These are phyloP conservation scores for Exophiala dermatitidis DNA, from an alignment of 2,329 filamentous ascomycete genomes.

Conservation along the genomic window DNA sequence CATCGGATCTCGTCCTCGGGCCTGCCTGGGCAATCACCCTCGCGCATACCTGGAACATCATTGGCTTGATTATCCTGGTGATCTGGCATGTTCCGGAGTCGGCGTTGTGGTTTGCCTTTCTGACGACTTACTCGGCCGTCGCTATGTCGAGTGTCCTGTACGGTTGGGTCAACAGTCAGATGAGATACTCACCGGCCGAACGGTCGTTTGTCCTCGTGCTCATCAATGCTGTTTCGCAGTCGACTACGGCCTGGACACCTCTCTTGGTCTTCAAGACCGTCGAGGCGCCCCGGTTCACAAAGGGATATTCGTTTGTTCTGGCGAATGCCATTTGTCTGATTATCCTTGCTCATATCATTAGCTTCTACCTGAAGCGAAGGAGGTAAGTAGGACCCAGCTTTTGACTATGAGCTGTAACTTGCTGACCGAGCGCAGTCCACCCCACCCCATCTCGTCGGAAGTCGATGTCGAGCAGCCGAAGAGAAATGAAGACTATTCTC, in stretches of 20 bases:
- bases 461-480: too few species aligned
- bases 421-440: too few species aligned
- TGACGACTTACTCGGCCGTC: slow-evolving; percentile 9
- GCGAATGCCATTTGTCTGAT: slow-evolving; percentile 36
- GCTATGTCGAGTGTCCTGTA: slow-evolving; percentile 15
- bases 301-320: slow-evolving; percentile 40
- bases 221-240: slow-evolving; percentile 49
- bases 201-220: slow-evolving; percentile 46
- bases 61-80: slow-evolving; percentile 26
- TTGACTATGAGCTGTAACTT: too few species aligned
- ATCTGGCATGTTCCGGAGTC: slow-evolving; percentile 29
- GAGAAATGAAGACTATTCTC: too few species aligned
- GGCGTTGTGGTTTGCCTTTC: slow-evolving; percentile 19
- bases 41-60: slow-evolving; percentile 39
- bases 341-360: not conserved
- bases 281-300: slow-evolving; percentile 39
- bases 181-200: slow-evolving; percentile 43
- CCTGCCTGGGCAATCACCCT: slow-evolving; percentile 34
- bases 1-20: slow-evolving; percentile 7
- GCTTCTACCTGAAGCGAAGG: not conserved
- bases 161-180: slow-evolving; percentile 42
- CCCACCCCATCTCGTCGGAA: too few species aligned
- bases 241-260: slow-evolving; percentile 51
- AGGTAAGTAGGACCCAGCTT: not conserved
- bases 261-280: slow-evolving; percentile 46